Base-by-base conservation (phyloP, 208 protist genomes). In the Leishmania major region DNA sequence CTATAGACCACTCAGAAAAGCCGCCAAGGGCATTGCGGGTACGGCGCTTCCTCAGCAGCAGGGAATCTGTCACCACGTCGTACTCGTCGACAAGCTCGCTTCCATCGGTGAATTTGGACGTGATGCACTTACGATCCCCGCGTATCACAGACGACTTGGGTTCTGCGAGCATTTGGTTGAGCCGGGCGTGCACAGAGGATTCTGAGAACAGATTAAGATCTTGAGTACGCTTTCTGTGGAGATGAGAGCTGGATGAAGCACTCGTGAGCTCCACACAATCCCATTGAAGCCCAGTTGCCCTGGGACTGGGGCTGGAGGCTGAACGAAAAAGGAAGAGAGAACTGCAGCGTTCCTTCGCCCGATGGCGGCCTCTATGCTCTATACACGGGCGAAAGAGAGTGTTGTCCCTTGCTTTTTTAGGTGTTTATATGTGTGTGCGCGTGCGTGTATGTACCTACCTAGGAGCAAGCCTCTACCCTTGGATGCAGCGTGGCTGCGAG, bases 1-100 rank as follows among this genome's bases (percentile, higher is more conserved):
- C 96, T 35, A 95, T 89, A 6, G 88, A 45, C 97, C 98, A 99
- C 28, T 97, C 91, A 1, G 88, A 84, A 75, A 89, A 90, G 45
- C 83, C 90, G 37, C 98, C 97, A 11, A 99, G 88, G 22, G 90
- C 75, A 59, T 89, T 96, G 35, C 88, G 90, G 45, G 17, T 86
- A 15, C 97, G 91, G 4, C 83, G 78, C 87, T 98, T 98, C 22
- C 98, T 88, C 49, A 98, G 80, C 22, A 98, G 88, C 75, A 99
- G 89, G 59, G 96, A 88, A 76, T 99, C 96, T 0, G 94, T 99
- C 62, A 97, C 93, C 40, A 99, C 85, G 67, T 99, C 98, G 79
- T 92, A 99, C 86, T 98, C 96, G 87, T 99, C 96, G 1, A 98
- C 76, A 86, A 98, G 85, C 84, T 99, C 98, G 15, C 80, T 86